phyloP scores from a whole-genome alignment of 768 basidiomycete genomes.

The Lepiota brunneoincarnata region DNA sequence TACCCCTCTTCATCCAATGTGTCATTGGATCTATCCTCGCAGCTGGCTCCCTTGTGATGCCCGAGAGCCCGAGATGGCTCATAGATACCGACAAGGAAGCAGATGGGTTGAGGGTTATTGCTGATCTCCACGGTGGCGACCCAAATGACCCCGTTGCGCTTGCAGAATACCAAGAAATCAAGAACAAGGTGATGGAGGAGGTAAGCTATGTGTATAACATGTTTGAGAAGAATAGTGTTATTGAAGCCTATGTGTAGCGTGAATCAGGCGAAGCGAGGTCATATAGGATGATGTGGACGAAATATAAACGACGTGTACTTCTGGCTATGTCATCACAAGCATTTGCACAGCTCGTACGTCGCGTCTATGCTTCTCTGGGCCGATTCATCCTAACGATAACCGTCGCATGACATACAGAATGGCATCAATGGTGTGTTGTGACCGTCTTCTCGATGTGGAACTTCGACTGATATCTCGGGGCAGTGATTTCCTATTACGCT shows the following conservation, averaged over 20 bases:
- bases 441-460: conserved; percentile 4
- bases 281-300: conserved; percentile 82
- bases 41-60: conserved; percentile 76
- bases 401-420: conserved; percentile 48
- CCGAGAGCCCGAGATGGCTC: conserved; percentile 93
- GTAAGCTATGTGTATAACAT: conserved; percentile 31
- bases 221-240: background rate
- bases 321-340: conserved; percentile 95
- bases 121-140: conserved; percentile 85
- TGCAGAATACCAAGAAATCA: conserved; percentile 90
- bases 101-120: conserved; percentile 83
- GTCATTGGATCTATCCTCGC: conserved; percentile 82
- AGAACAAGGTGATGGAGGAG: conserved; percentile 71
- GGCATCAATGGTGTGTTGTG: conserved; percentile 82
- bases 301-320: conserved; percentile 83
- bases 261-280: conserved; percentile 72
- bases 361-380: conserved; percentile 8
- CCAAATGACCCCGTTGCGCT: conserved; percentile 62
- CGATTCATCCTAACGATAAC: background rate
- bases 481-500: conserved; percentile 93
- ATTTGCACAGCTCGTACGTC: conserved; percentile 86
- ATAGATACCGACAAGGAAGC: conserved; percentile 83
- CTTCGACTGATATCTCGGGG: background rate
- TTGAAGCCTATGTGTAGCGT: conserved; percentile 42
- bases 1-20: conserved; percentile 87